Evolutionary conservation across 129 eudicot species (phyloP).

Genomic region (Sambucus nigra): DNA sequence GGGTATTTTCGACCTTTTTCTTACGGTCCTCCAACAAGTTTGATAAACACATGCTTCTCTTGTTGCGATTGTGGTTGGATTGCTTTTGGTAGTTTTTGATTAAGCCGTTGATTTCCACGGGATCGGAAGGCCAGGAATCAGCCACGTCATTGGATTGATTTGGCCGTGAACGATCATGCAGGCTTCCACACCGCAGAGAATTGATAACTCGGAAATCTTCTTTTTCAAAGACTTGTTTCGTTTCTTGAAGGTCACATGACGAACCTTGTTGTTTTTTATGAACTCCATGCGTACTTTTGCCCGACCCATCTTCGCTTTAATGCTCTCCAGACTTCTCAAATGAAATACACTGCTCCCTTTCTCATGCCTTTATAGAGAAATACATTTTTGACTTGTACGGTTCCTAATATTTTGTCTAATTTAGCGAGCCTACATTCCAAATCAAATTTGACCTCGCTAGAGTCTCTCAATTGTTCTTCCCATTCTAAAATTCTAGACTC

Average conservation of each 20-base stretch:
- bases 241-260: not conserved
- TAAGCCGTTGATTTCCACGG: not conserved
- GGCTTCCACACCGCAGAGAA: conserved; percentile 10
- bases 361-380: too few species aligned
- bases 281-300: conserved; percentile 13
- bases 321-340: too few species aligned
- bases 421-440: too few species aligned
- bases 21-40: conserved; percentile 10
- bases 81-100: conserved; percentile 3
- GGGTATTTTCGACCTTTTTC: not conserved
- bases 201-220: conserved; percentile 9
- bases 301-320: conserved; percentile 17
- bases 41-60: not conserved
- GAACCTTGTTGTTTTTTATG: conserved; percentile 1
- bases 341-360: too few species aligned
- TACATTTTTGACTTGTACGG: too few species aligned
- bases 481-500: too few species aligned
- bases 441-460: too few species aligned
- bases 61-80: conserved; percentile 3
- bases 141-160: not conserved
- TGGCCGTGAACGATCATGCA: not conserved
- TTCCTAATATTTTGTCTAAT: too few species aligned
- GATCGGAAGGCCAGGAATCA: not conserved
- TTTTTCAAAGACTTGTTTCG: conserved; percentile 13
- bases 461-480: too few species aligned